These are phyloP conservation scores for Penicillium steckii DNA, from an alignment of 495 filamentous ascomycete genomes.

Conservation along the genomic window DNA sequence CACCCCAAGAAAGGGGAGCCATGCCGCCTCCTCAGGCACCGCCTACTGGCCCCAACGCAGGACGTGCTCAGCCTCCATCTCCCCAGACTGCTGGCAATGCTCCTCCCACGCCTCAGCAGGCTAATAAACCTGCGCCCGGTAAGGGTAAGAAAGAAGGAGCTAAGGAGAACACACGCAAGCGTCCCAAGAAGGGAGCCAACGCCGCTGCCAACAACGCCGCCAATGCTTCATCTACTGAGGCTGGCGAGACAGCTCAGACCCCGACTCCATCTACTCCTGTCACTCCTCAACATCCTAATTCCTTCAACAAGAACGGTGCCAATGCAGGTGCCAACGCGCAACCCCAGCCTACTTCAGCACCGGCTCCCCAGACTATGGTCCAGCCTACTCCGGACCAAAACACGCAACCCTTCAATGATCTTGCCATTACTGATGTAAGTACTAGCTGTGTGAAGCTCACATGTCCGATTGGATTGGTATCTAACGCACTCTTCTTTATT, in stretches of 20 bases:
- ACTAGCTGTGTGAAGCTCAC: background rate
- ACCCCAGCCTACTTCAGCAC: slow-evolving; percentile 41
- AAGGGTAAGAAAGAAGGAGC: slow-evolving; percentile 73
- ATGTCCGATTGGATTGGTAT: slow-evolving; percentile 21
- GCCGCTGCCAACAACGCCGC: slow-evolving; percentile 54
- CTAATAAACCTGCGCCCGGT: slow-evolving; percentile 77
- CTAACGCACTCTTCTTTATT: background rate
- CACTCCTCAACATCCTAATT: slow-evolving; percentile 70
- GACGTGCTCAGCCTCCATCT: slow-evolving; percentile 69
- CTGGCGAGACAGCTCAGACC: slow-evolving; percentile 64
- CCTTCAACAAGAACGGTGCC: slow-evolving; percentile 58
- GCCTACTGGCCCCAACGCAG: slow-evolving; percentile 56
- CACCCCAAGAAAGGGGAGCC: slow-evolving; percentile 67
- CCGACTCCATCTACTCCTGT: slow-evolving; percentile 83
- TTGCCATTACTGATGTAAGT: slow-evolving; percentile 44
- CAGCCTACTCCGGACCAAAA: slow-evolving; percentile 47
- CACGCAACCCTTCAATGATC: slow-evolving; percentile 37
- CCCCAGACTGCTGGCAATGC: slow-evolving; percentile 73
- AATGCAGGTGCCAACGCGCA: slow-evolving; percentile 46
- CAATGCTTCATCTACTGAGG: slow-evolving; percentile 74
- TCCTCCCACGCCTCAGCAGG: slow-evolving; percentile 82
- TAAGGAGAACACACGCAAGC: slow-evolving; percentile 54
- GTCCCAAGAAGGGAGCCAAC: slow-evolving; percentile 65
- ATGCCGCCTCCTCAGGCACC: slow-evolving; percentile 93
- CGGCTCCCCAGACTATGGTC: slow-evolving; percentile 40